Evolutionary conservation across 192 early-diverging fungal genomes (phyloP).

Genomic region (Coemansia furcata): DNA sequence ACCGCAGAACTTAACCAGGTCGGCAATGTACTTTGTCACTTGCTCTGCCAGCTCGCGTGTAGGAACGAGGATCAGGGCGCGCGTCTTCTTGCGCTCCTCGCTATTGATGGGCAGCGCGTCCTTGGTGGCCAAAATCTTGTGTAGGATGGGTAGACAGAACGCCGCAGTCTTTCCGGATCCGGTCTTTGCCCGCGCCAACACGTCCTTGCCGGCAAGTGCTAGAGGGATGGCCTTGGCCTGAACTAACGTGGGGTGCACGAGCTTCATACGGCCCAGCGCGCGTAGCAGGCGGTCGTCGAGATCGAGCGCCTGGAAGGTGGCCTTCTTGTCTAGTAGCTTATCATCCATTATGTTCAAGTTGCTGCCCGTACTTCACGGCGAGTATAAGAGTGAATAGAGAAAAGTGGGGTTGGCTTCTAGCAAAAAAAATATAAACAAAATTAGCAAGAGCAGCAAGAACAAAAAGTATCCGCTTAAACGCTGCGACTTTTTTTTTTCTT

Average conservation of each 20-base stretch:
- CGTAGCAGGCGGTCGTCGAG: conserved; percentile 86
- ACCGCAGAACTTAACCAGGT: conserved; percentile 72
- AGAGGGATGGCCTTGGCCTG: conserved; percentile 89
- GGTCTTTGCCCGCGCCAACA: conserved; percentile 88
- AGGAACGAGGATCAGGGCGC: conserved; percentile 85
- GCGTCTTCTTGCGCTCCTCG: conserved; percentile 24
- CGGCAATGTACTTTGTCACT: conserved; percentile 72
- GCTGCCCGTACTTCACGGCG: not conserved
- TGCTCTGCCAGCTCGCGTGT: conserved; percentile 95
- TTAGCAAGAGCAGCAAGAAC: not conserved
- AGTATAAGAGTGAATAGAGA: not conserved
- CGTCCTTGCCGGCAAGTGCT: conserved; percentile 88
- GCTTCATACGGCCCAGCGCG: conserved; percentile 81
- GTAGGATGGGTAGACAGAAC: conserved; percentile 85
- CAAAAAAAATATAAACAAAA: not conserved
- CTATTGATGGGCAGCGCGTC: conserved; percentile 49
- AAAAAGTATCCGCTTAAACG: not conserved
- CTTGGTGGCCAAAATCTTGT: conserved; percentile 82
- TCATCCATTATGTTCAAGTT: conserved; percentile 31
- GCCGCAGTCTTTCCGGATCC: conserved; percentile 98
- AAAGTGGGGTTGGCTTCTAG: not conserved
- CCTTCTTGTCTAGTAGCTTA: conserved; percentile 52
- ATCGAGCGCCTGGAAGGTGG: conserved; percentile 63
- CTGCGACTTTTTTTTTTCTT: conserved; percentile 1
- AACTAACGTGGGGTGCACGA: conserved; percentile 82